Percentiles rank a stretch among this genome's conserved stretches.
Evolutionary conservation across 2,329 filamentous ascomycete genomes (phyloP).

Genomic region (Xylaria sp.): DNA sequence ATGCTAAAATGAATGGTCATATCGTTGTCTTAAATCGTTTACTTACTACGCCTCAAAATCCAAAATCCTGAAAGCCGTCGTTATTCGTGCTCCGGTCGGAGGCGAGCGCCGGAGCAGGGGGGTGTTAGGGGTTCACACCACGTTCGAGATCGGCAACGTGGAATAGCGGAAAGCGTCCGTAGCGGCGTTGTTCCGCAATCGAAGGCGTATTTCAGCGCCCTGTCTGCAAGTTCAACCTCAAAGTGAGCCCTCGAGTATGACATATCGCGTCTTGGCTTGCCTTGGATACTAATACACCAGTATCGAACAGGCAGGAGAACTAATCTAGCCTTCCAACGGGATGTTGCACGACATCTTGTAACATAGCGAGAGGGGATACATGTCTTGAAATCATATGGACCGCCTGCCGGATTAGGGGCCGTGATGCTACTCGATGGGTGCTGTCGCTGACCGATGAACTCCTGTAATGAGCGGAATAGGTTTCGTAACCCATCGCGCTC

Average conservation of each 20-base stretch:
- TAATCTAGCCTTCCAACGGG: constrained; percentile 15
- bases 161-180: neutral
- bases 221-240: neutral
- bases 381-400: neutral
- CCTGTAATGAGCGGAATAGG: neutral
- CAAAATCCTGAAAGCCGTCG: neutral
- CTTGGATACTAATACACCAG: constrained; percentile 18
- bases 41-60: neutral
- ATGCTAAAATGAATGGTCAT: neutral
- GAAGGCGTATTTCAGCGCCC: neutral
- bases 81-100: neutral
- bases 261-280: constrained; percentile 18
- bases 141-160: constrained; percentile 14
- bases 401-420: constrained; percentile 30
- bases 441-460: constrained; percentile 29
- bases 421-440: constrained; percentile 19
- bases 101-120: neutral
- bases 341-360: constrained; percentile 3
- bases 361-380: constrained; percentile 1
- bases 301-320: constrained; percentile 30
- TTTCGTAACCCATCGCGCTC: constrained; percentile 9
- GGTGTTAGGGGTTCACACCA: neutral
- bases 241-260: neutral
- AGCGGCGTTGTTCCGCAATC: constrained; percentile 20
- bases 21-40: neutral